Evolutionary conservation across 2,329 filamentous ascomycete genomes (phyloP).

Genomic region (Fusarium gaditjirri): DNA sequence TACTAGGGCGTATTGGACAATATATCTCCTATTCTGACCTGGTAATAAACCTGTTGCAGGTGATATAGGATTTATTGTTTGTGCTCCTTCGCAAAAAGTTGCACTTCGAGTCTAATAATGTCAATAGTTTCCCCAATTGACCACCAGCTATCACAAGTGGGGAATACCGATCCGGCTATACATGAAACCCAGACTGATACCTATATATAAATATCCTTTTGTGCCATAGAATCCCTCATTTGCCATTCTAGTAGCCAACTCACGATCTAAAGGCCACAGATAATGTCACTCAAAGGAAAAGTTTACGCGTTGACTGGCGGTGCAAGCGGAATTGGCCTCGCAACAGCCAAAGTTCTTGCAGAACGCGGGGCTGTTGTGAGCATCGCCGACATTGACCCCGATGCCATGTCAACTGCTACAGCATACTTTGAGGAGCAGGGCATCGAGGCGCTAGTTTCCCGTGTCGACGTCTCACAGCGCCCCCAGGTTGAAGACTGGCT

Average conservation of each 20-base stretch:
- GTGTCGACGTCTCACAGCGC: conserved; percentile 60
- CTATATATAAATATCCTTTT: not conserved
- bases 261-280: not conserved
- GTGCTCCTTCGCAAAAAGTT: not conserved
- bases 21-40: not conserved
- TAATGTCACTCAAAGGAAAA: conserved; percentile 49
- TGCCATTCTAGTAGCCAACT: not conserved
- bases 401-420: conserved; percentile 45
- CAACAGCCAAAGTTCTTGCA: conserved; percentile 52
- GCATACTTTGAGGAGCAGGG: conserved; percentile 46
- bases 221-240: not conserved
- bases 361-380: conserved; percentile 52
- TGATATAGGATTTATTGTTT: not conserved
- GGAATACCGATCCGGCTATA: conserved; percentile 5
- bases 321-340: conserved; percentile 57
- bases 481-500: conserved; percentile 64
- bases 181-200: not conserved
- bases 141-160: conserved; percentile 13
- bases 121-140: conserved; percentile 25
- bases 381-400: conserved; percentile 52
- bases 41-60: no score
- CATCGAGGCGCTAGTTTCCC: conserved; percentile 49
- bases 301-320: conserved; percentile 56
- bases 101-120: not conserved
- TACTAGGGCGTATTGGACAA: no score